Percentiles rank a stretch among this genome's conserved stretches.
These are phyloP conservation scores for Didymella segeticola DNA, from an alignment of 2,329 filamentous ascomycete genomes.

Conservation along the genomic window DNA sequence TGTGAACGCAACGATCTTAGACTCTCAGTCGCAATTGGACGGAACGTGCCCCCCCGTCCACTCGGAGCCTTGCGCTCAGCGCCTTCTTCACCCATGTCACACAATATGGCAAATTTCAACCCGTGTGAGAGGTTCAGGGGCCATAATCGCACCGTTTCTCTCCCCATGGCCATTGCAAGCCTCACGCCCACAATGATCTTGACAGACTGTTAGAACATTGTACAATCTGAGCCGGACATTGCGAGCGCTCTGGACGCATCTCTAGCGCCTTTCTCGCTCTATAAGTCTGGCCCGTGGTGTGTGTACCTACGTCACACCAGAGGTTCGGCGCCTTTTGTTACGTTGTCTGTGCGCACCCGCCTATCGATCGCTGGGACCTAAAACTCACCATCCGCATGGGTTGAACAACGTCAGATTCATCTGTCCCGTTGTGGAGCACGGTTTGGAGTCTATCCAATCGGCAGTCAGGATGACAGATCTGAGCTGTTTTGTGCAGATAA, in stretches of 20 bases:
- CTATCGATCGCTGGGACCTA: constrained; percentile 8
- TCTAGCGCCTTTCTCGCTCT: neutral
- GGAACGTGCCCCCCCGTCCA: neutral
- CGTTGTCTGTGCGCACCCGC: constrained; percentile 2
- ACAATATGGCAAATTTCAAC: constrained; percentile 1
- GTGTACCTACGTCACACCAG: constrained; percentile 13
- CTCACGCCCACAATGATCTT: neutral
- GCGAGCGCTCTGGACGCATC: neutral
- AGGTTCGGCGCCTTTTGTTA: neutral
- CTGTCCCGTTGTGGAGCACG: constrained; percentile 14
- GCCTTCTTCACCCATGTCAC: neutral
- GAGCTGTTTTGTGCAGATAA: neutral
- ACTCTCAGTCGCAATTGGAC: neutral
- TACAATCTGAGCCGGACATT: neutral
- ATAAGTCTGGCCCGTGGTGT: neutral
- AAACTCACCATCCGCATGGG: constrained; percentile 8
- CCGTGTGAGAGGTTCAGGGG: neutral
- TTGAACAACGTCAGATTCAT: constrained; percentile 8
- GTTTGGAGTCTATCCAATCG: neutral
- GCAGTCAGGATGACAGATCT: constrained; percentile 2
- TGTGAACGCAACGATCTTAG: neutral
- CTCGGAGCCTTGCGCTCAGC: constrained; percentile 1
- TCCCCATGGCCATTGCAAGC: neutral
- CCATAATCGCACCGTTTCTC: neutral
- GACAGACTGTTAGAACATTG: neutral